These are phyloP conservation scores for Botrytis elliptica DNA, from an alignment of 2,329 filamentous ascomycete species.

Conservation along the genomic window DNA sequence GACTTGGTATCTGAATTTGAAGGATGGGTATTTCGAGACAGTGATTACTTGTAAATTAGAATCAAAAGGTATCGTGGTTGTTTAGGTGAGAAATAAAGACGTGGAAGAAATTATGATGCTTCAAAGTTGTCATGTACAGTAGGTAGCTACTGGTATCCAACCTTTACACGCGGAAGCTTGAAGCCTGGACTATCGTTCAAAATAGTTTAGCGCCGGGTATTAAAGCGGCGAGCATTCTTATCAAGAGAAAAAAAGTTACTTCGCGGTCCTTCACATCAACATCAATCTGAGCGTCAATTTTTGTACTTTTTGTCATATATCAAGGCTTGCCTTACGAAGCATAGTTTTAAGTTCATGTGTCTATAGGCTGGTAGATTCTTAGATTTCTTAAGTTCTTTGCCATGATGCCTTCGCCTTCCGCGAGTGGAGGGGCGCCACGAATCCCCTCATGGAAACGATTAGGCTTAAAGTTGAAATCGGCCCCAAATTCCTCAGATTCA, in stretches of 20 bases:
- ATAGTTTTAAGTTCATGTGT: slow-evolving; percentile 1
- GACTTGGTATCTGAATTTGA: neutral
- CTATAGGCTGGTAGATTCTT: neutral
- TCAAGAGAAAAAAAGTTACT: slow-evolving; percentile 20
- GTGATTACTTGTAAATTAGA: neutral
- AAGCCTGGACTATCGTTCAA: slow-evolving; percentile 22
- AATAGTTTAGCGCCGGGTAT: slow-evolving; percentile 13
- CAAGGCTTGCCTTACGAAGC: neutral
- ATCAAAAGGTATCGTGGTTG: neutral
- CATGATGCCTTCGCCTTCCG: slow-evolving; percentile 31
- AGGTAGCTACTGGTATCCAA: slow-evolving; percentile 3
- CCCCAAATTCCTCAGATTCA: slow-evolving; percentile 40
- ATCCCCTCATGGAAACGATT: slow-evolving; percentile 60
- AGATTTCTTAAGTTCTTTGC: neutral
- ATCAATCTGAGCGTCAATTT: slow-evolving; percentile 12
- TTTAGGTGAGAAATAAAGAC: neutral
- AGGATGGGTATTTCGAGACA: neutral
- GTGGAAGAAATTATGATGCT: slow-evolving; percentile 13
- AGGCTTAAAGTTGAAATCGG: slow-evolving; percentile 58
- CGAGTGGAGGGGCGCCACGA: slow-evolving; percentile 29
- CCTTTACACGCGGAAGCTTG: slow-evolving; percentile 22
- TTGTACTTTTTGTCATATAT: neutral
- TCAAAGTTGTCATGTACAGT: slow-evolving; percentile 17
- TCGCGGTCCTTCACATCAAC: slow-evolving; percentile 15
- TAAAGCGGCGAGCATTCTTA: slow-evolving; percentile 21